Evolutionary conservation across 768 basidiomycete species (phyloP), one percentile per base, ranked within the genome.

Genomic region (Boletus subcaerulescens): DNA sequence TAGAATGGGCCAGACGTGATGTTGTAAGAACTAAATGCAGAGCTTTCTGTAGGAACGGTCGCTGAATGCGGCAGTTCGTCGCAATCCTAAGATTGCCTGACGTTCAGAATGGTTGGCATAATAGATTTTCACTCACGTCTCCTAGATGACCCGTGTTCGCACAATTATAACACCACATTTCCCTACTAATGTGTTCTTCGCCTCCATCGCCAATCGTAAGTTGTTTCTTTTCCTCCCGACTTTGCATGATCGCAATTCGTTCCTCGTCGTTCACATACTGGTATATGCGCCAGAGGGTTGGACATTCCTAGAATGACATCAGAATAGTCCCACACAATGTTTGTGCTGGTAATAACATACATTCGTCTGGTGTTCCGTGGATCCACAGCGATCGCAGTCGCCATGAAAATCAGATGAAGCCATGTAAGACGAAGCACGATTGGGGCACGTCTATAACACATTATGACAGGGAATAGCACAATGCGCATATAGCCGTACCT

Each of bases 111-210:
- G 45, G 24, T 36, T 3, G 15, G 18, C 33, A 48, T 14, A 12
- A 22, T 45, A 32, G 18, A 42, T 29, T 49, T 49, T 43, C 43
- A 75, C 86, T 71, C 63, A 91, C 90, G 62, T 92, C 91, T 44
- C 91, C 91, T 67, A 87, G 80, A 68, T 93, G 91, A 4, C 88
- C 90, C 48, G 69, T 69, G 29, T 73, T 73, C 40, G 87, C 91
- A 59, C 91, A 93, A 60, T 88, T 89, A 65, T 91, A 89, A 67
- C 91, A 93, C 87, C 87, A 92, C 60, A 82, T 76, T 63, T 89
- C 88, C 33, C 71, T 68, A 5, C 80, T 86, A 50, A 92, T 84
- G 68, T 87, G 91, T 7, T 85, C 88, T 67, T 91, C 91, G 11
- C 89, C 87, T 14, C 91, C 89, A 52, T 85, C 65, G 12, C 89